These are phyloP conservation scores for Ploettnerulaceae sp. DNA, from an alignment of 2,329 filamentous ascomycete species.

Conservation along the genomic window DNA sequence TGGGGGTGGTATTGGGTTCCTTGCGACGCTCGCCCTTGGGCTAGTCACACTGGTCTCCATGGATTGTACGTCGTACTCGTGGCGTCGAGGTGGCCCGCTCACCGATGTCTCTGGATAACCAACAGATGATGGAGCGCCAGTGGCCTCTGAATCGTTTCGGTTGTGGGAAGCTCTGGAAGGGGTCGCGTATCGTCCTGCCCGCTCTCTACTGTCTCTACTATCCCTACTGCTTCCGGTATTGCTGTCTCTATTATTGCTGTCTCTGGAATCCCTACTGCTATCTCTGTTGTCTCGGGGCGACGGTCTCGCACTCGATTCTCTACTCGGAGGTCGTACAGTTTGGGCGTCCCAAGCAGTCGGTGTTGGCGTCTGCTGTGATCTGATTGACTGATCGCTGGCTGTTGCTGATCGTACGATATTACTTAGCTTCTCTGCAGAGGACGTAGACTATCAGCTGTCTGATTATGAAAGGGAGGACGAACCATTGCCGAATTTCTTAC, in stretches of 20 bases:
- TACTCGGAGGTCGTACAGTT: constrained; percentile 49
- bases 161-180: constrained; percentile 44
- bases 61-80: constrained; percentile 93
- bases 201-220: constrained; percentile 44
- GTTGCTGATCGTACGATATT: constrained; percentile 84
- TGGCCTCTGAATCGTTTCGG: constrained; percentile 74
- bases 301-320: constrained; percentile 37
- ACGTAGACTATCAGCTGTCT: constrained; percentile 22
- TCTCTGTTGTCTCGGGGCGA: constrained; percentile 36
- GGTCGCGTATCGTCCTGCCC: constrained; percentile 40
- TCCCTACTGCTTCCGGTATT: constrained; percentile 32
- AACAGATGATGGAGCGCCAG: constrained; percentile 66
- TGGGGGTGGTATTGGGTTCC: constrained; percentile 85
- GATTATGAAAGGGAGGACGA: constrained; percentile 27
- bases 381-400: constrained; percentile 47
- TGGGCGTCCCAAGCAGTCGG: constrained; percentile 65
- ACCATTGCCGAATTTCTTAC: constrained; percentile 45
- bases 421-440: constrained; percentile 77
- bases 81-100: constrained; percentile 63
- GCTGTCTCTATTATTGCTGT: constrained; percentile 31
- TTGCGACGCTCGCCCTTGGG: constrained; percentile 60
- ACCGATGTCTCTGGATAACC: constrained; percentile 76
- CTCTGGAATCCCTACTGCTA: constrained; percentile 32
- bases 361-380: constrained; percentile 48
- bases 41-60: constrained; percentile 84